Evolutionary conservation across 306 rosid species (phyloP).

Genomic region (Argentina anserina): DNA sequence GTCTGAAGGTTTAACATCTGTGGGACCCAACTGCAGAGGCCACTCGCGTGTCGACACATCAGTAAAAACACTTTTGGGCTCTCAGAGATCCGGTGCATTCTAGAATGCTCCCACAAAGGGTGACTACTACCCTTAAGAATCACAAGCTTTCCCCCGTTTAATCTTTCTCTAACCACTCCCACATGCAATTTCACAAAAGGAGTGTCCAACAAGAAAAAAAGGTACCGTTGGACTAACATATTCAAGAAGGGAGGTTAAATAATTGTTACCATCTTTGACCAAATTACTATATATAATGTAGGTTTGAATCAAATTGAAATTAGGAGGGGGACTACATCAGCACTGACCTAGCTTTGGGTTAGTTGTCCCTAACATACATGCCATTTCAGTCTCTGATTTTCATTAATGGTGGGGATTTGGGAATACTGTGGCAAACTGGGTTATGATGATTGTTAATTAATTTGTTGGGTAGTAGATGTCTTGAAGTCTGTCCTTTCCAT

Average conservation of each 20-base stretch:
- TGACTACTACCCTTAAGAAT: background rate
- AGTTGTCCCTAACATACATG: background rate
- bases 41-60: too few species aligned
- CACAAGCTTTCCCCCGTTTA: background rate
- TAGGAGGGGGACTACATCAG: background rate
- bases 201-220: background rate
- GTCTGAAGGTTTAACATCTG: too few species aligned
- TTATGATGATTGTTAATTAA: background rate
- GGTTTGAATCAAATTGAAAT: conserved; percentile 1
- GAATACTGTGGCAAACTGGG: background rate
- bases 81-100: too few species aligned
- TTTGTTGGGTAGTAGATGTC: conserved; percentile 5
- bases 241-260: background rate
- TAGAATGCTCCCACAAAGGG: too few species aligned
- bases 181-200: background rate
- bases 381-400: conserved; percentile 5
- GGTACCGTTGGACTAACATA: background rate
- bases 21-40: too few species aligned
- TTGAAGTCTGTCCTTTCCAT: conserved; percentile 14
- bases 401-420: background rate
- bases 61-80: too few species aligned
- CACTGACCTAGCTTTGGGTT: conserved; percentile 16
- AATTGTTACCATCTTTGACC: conserved; percentile 13
- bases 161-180: conserved; percentile 3
- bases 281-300: conserved; percentile 3